Evolutionary conservation across 228 moss, liverwort and hornwort species (phyloP), one percentile per base, ranked within the genome.

Genomic region (Sphagnum magellanicum): DNA sequence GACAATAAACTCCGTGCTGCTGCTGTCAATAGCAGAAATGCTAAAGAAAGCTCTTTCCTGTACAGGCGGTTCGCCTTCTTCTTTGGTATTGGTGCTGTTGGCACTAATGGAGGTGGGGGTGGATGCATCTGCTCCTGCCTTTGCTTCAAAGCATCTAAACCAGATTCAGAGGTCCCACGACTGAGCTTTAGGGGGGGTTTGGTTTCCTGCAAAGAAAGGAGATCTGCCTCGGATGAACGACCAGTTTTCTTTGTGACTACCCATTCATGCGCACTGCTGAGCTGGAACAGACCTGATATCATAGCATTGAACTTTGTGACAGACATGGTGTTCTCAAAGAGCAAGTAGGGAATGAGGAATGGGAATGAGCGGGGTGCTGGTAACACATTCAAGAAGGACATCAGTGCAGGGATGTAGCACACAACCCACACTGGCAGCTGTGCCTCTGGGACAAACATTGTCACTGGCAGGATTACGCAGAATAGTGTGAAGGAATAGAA

Each of bases 271-370:
- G 96, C 59, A 69, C 96, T 96, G 77, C 93, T 92, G 72, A 96
- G 75, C 82, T 96, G 87, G 68, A 96, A 96, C 68, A 96, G 83
- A 70, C 96, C 96, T 67, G 96, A 96, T 61, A 96, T 85, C 96
- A 96, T 96, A 68, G 96, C 96, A 72, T 96, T 91, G 85, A 96
- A 96, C 84, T 96, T 96, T 17, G 96, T 96, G 69, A 96, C 96
- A 15, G 96, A 96, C 96, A 96, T 96, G 58, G 96, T 96, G 32
- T 96, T 96, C 88, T 96, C 96, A 12, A 96, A 96, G 8, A 96
- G 82, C 60, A 96, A 83, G 51, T 69, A 96, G 4, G 96, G 96
- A 55, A 96, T 91, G 46, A 96, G 82, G 79, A 96, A 96, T 51
- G 96, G 96, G 71, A 96, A 91, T 16, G 96, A 96, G 69, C 83